Evolutionary conservation across 352 stramenopile species (phyloP).

Genomic region (Globisporangium uncinulatum): DNA sequence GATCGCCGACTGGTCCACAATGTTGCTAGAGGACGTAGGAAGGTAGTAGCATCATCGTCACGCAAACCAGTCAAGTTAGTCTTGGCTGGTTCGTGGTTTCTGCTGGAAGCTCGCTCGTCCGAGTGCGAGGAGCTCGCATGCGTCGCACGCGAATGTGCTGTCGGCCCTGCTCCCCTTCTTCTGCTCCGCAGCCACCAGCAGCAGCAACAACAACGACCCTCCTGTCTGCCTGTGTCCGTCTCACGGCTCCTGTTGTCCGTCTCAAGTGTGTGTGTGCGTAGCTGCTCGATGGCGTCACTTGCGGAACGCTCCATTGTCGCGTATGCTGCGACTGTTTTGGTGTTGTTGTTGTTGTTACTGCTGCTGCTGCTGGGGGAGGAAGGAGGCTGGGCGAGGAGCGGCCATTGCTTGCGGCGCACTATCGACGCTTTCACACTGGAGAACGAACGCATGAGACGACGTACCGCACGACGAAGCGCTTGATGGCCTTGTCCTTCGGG

Average conservation of each 20-base stretch:
- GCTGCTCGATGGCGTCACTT: neutral
- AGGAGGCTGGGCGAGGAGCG: too few relatives aligned
- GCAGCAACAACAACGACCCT: neutral
- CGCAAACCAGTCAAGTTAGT: neutral
- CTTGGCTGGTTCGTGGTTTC: too few relatives aligned
- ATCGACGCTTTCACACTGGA: neutral
- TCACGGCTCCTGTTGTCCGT: too few relatives aligned
- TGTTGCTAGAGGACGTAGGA: slow-evolving; percentile 78
- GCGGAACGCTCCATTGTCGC: too few relatives aligned
- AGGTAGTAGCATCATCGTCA: neutral
- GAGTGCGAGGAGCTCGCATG: too few relatives aligned
- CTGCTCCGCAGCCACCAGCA: neutral
- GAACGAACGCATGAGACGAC: slow-evolving; percentile 14
- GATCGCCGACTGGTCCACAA: slow-evolving; percentile 98
- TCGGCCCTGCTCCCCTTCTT: too few relatives aligned
- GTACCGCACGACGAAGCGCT: slow-evolving; percentile 89
- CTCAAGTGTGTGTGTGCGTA: neutral
- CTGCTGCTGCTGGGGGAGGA: too few relatives aligned
- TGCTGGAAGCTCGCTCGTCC: too few relatives aligned
- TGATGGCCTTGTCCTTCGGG: slow-evolving; percentile 95
- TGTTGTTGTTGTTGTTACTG: neutral
- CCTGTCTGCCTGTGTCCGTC: neutral
- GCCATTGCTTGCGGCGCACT: neutral
- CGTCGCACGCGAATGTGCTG: too few relatives aligned
- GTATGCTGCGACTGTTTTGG: neutral